phyloP scores from a whole-genome alignment of 2,329 filamentous ascomycete genomes.

The Aureobasidium mangrovei region DNA sequence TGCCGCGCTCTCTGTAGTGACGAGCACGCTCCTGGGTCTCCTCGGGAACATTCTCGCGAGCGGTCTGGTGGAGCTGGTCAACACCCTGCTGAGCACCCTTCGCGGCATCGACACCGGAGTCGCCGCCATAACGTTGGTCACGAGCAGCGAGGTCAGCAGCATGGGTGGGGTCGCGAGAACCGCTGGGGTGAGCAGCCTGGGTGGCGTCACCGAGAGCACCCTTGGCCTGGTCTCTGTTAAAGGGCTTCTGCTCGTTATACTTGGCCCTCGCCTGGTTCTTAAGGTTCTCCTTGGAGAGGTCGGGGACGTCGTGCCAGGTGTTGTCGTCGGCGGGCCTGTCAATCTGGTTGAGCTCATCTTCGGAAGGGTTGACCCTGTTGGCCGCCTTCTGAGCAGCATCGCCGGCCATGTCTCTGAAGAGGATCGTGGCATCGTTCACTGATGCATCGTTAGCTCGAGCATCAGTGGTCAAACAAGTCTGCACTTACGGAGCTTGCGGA shows the following conservation, averaged over 20 bases:
- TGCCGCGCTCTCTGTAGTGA: slow-evolving; percentile 43
- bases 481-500: slow-evolving; percentile 72
- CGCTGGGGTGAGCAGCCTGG: slow-evolving; percentile 48
- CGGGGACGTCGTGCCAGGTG: slow-evolving; percentile 82
- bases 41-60: slow-evolving; percentile 56
- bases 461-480: neutral
- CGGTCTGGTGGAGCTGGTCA: slow-evolving; percentile 42
- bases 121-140: slow-evolving; percentile 41
- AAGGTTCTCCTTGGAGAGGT: slow-evolving; percentile 61
- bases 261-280: slow-evolving; percentile 58
- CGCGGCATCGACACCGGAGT: slow-evolving; percentile 45
- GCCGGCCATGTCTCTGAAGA: slow-evolving; percentile 83
- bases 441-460: slow-evolving; percentile 17
- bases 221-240: slow-evolving; percentile 50
- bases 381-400: slow-evolving; percentile 80
- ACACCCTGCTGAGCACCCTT: slow-evolving; percentile 41
- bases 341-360: slow-evolving; percentile 67
- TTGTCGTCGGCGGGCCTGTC: slow-evolving; percentile 83
- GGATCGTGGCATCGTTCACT: slow-evolving; percentile 69
- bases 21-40: slow-evolving; percentile 43
- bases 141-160: slow-evolving; percentile 44
- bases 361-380: slow-evolving; percentile 62
- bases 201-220: slow-evolving; percentile 51
- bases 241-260: slow-evolving; percentile 48
- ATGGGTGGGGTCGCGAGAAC: slow-evolving; percentile 46